Evolutionary conservation across 1,284 basidiomycete genomes (phyloP), one percentile per base, ranked within the genome.

Genomic region (Macrocybe sp.): DNA sequence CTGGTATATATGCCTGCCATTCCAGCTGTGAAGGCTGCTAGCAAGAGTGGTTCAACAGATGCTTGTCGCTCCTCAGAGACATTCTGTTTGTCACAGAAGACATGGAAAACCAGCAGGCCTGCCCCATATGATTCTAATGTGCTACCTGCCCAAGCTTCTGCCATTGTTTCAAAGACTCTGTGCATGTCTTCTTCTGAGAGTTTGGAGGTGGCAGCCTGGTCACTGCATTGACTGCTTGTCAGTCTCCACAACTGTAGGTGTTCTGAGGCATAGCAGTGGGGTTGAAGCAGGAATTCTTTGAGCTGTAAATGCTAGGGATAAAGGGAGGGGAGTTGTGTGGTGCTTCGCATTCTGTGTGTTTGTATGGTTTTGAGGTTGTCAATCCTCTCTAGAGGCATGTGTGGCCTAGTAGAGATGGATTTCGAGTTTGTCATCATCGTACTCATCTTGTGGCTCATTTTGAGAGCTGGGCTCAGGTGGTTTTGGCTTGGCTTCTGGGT

Each of bases 21-120:
- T 1, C 11, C 42, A 0, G 59, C 37, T 3, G 57, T 40, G n/a
- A 63, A 64, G 0, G 52, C 43, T 4, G 49, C 35, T 0, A 62
- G 28, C 0, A 60, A 12, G 0, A 34, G 10, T 2, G 22, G 37
- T 0, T 11, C 28, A 0, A 50, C 54, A 0, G 60, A 58, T 0
- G 54, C 57, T 1, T 57, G 41, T 3, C 49, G 35, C 0, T 37
- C 46, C 28, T 55, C 49, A 6, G 43, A 34, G 2, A 57, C 39
- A 11, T 32, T 39, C n/a, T 41, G 39, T 5, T 31, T 4, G 14
- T 55, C 53, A 40, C 57, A 55, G 31, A 40, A 55, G 11, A 51
- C 39, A 34, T 57, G 52, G n/a, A 33, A 56, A 4, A 45, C 12
- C 1, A 55, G 48, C 3, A 58, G 45, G 2, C 52, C 53, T 0